A percentile compares a stretch with the other conserved stretches of the same genome.
These are phyloP conservation scores for Talaromyces funiculosus DNA, from an alignment of 2,329 filamentous ascomycete species.

Conservation along the genomic window DNA sequence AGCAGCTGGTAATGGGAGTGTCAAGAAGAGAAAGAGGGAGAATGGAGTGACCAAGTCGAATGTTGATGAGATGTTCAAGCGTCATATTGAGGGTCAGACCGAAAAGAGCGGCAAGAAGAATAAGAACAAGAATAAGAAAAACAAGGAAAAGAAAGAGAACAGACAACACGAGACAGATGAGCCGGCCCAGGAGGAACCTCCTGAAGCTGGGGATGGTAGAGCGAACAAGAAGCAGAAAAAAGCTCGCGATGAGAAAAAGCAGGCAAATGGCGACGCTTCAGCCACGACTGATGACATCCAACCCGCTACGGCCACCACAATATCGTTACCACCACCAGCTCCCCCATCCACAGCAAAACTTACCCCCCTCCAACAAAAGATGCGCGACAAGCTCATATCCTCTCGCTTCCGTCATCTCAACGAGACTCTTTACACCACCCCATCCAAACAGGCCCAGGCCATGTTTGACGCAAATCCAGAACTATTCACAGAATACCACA, in stretches of 20 bases:
- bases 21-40: constrained; percentile 49
- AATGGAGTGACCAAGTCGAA: constrained; percentile 59
- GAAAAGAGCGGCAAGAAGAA: constrained; percentile 27
- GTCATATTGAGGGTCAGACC: constrained; percentile 63
- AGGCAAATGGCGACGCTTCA: constrained; percentile 13
- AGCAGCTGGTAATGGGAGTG: constrained; percentile 25
- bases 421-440: constrained; percentile 89
- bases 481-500: constrained; percentile 94
- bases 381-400: constrained; percentile 91
- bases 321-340: constrained; percentile 30
- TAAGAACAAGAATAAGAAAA: constrained; percentile 25
- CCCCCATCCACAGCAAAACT: constrained; percentile 55
- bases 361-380: constrained; percentile 86
- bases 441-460: constrained; percentile 73
- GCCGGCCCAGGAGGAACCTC: constrained; percentile 15
- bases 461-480: constrained; percentile 82
- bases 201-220: constrained; percentile 20
- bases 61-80: constrained; percentile 71
- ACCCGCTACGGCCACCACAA: constrained; percentile 11
- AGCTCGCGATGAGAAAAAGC: constrained; percentile 15
- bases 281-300: not conserved
- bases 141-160: constrained; percentile 22
- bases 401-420: constrained; percentile 97
- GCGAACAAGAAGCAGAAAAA: constrained; percentile 15
- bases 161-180: constrained; percentile 19